Evolutionary conservation across 352 stramenopile genomes (phyloP).

Genomic region (Aphanomyces astaci): DNA sequence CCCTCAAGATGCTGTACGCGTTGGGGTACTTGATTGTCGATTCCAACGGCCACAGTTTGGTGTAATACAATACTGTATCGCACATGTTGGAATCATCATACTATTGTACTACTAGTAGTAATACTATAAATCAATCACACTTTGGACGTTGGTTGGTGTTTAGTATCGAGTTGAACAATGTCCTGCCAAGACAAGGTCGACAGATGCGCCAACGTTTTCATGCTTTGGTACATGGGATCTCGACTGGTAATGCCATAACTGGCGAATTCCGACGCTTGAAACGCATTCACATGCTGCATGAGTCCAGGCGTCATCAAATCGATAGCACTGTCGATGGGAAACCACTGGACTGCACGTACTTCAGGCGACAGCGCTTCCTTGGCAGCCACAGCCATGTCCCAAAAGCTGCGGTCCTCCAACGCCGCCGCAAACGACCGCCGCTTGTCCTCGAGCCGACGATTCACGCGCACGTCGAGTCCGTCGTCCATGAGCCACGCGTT

Average conservation of each 20-base stretch:
- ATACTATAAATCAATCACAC: background rate
- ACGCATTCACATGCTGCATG: slow-evolving; percentile 34
- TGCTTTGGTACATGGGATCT: slow-evolving; percentile 49
- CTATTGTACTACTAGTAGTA: too few species aligned
- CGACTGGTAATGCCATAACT: slow-evolving; percentile 31
- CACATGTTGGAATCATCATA: too few species aligned
- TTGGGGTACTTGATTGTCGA: slow-evolving; percentile 82
- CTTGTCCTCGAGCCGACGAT: slow-evolving; percentile 34
- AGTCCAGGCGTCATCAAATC: slow-evolving; percentile 32
- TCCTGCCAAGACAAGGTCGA: slow-evolving; percentile 6
- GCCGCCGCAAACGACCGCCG: slow-evolving; percentile 33
- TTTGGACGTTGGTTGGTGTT: background rate
- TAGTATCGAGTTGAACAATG: background rate
- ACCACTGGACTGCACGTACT: slow-evolving; percentile 47
- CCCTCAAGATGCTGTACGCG: slow-evolving; percentile 79
- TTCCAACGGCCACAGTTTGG: slow-evolving; percentile 20
- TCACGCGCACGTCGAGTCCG: slow-evolving; percentile 31
- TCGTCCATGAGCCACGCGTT: slow-evolving; percentile 37
- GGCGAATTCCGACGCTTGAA: slow-evolving; percentile 37
- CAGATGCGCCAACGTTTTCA: slow-evolving; percentile 38
- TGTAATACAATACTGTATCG: too few species aligned
- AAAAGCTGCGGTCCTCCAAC: slow-evolving; percentile 34
- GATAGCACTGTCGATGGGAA: slow-evolving; percentile 44
- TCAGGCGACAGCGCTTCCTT: slow-evolving; percentile 48
- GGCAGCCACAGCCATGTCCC: slow-evolving; percentile 30